Conservation (phyloP, 225 moss, liverwort and hornwort genomes). For the Sphagnum contortum region DNA sequence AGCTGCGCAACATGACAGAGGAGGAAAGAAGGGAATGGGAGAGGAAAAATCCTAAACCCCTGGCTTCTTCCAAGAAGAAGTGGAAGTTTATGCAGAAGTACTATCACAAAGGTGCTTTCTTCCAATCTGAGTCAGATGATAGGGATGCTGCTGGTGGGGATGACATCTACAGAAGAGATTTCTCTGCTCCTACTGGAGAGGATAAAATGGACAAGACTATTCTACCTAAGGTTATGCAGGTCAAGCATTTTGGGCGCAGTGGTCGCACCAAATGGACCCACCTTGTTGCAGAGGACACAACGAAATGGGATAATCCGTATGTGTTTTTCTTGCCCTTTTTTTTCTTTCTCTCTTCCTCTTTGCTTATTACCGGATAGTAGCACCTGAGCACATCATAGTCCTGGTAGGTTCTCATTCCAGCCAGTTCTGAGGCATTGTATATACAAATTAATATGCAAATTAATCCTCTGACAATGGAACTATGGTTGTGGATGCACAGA, state of each 20-base stretch:
- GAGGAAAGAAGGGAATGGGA: constrained; percentile 97
- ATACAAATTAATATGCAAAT: too few relatives aligned
- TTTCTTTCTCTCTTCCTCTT: not conserved
- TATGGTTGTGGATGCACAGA: constrained; percentile 28
- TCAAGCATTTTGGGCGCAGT: constrained; percentile 89
- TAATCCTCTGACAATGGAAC: too few relatives aligned
- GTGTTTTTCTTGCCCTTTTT: constrained; percentile 3
- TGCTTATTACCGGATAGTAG: not conserved
- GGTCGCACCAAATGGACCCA: constrained; percentile 94
- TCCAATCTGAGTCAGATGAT: constrained; percentile 84
- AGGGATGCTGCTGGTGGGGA: constrained; percentile 33
- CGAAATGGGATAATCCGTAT: constrained; percentile 92
- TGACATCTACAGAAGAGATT: constrained; percentile 72
- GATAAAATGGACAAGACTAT: constrained; percentile 92
- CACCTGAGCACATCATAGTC: too few relatives aligned
- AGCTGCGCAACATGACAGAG: constrained; percentile 89
- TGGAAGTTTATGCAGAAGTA: constrained; percentile 99
- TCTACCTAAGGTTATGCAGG: constrained; percentile 86
- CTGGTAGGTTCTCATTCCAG: too few relatives aligned
- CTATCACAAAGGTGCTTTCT: constrained; percentile 96
- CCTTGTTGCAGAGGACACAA: constrained; percentile 87
- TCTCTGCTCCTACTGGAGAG: constrained; percentile 87
- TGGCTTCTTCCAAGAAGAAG: constrained; percentile 80
- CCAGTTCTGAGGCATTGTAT: too few relatives aligned
- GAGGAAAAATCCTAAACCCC: constrained; percentile 88